These are phyloP conservation scores for Raddia distichophylla DNA, from an alignment of 176 grass and related monocot genomes.

Conservation along the genomic window DNA sequence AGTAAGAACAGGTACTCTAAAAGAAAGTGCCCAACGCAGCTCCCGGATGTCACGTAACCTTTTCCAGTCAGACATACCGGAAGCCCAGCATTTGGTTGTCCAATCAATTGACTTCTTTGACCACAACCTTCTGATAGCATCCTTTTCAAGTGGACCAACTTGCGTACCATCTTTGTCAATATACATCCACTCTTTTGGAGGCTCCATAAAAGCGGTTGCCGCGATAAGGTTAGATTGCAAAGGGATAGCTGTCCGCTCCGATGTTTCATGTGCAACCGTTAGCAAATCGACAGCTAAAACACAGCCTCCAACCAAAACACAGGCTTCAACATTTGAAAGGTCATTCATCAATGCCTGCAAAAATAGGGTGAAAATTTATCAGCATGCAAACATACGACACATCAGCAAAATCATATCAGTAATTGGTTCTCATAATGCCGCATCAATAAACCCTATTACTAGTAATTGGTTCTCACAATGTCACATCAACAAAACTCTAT, in stretches of 20 bases:
- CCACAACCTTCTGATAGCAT: slow-evolving; percentile 93
- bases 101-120: slow-evolving; percentile 93
- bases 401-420: slow-evolving; percentile 25
- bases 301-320: slow-evolving; percentile 93
- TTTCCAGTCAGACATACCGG: slow-evolving; percentile 97
- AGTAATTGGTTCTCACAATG: not conserved
- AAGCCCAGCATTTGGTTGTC: slow-evolving; percentile 94
- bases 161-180: slow-evolving; percentile 88
- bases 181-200: slow-evolving; percentile 97
- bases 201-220: slow-evolving; percentile 93
- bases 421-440: slow-evolving; percentile 14
- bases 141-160: slow-evolving; percentile 91
- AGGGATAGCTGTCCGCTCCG: slow-evolving; percentile 94
- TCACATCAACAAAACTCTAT: slow-evolving; percentile 24
- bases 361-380: slow-evolving; percentile 42
- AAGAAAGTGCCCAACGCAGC: slow-evolving; percentile 85
- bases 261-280: slow-evolving; percentile 80
- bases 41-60: slow-evolving; percentile 92
- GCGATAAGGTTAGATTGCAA: slow-evolving; percentile 97
- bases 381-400: slow-evolving; percentile 36
- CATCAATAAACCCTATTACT: slow-evolving; percentile 35
- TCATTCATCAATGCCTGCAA: slow-evolving; percentile 91
- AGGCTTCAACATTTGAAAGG: slow-evolving; percentile 94
- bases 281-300: slow-evolving; percentile 94
- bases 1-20: slow-evolving; percentile 85